phyloP scores from a whole-genome alignment of 495 filamentous ascomycete species.

The Aspergillus coremiiformis region DNA sequence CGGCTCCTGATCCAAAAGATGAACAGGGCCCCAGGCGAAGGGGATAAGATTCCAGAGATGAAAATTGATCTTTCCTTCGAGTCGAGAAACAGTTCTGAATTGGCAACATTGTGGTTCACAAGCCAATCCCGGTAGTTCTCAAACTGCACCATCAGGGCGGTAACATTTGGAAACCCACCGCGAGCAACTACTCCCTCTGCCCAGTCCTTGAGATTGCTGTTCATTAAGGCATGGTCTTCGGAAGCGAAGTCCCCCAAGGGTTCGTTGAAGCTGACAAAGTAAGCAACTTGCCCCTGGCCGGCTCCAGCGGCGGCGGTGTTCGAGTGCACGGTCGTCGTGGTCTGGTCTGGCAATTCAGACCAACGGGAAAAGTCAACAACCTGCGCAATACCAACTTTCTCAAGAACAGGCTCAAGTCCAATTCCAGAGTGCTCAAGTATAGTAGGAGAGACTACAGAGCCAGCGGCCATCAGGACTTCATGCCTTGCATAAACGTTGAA shows the following conservation, averaged over 20 bases:
- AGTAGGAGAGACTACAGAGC: conserved; percentile 47
- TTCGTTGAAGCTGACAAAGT: conserved; percentile 24
- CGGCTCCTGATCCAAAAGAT: conserved; percentile 34
- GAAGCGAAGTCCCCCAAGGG: conserved; percentile 17
- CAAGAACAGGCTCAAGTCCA: conserved; percentile 28
- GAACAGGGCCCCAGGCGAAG: conserved; percentile 47
- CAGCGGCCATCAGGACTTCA: conserved; percentile 51
- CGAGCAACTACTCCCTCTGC: conserved; percentile 18
- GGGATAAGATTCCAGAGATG: conserved; percentile 38
- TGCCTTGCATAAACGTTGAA: conserved; percentile 30
- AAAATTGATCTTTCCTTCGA: conserved; percentile 30
- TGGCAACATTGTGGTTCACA: conserved; percentile 20
- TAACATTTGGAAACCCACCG: conserved; percentile 24
- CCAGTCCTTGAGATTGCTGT: conserved; percentile 22
- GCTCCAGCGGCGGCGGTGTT: not conserved
- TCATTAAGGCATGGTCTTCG: conserved; percentile 10
- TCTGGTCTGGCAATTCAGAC: conserved; percentile 41
- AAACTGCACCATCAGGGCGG: conserved; percentile 20
- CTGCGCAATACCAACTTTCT: conserved; percentile 41
- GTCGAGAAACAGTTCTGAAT: conserved; percentile 23
- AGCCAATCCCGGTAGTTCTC: conserved; percentile 27
- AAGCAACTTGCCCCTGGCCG: conserved; percentile 24
- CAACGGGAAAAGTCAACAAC: conserved; percentile 47
- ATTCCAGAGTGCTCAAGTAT: conserved; percentile 43
- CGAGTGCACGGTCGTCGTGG: conserved; percentile 19